Base-by-base conservation (phyloP, 768 basidiomycete species). In the Crucibulum laeve region DNA sequence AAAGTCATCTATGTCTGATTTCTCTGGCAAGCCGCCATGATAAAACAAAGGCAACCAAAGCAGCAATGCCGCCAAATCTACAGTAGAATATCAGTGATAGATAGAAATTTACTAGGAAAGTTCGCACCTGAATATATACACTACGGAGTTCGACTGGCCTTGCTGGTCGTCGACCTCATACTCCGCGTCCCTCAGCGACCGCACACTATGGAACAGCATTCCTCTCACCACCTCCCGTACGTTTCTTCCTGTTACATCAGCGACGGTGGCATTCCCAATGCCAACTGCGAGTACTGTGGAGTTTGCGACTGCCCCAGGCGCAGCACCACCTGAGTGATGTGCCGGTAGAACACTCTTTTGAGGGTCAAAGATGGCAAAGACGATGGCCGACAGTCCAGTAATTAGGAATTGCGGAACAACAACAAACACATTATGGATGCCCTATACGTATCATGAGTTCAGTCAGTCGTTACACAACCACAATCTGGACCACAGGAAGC, bases 381-480 rank as follows among this genome's bases (percentile, higher is more conserved):
- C 75, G 48, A 94, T 67, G 7, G 92, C 80, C 0, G 91, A 82
- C 4, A 97, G 61, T 18, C 83, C 91, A 0, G 90, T 94, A 24
- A 94, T 86, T 30, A 98, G 73, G 64, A 97, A 94, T 56, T 98
- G 95, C 0, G 95, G 95, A 5, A 96, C 67, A 46, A 97, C 95
- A 48, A 98, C 71, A 62, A 88, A 95, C 46, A 96, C 78, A 56
- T 96, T 97, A 63, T 97, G 93, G 41, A 97, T 95, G 30, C 95
- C 93, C 90, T 92, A 47, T 25, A 11, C 26, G 28, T 26, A 35
- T 4, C 19, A 26, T 4, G 32, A 18, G 19, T 25, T 40, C 25
- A 35, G 25, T 22, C 19, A 41, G 42, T 22, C 25, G 38, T 18
- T 14, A 13, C 38, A 33, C 43, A 7, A 41, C 28, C 37, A 25